Percentiles rank a stretch among this genome's conserved stretches.
These are phyloP conservation scores for Pelargonium fulgidum DNA, from an alignment of 441 rosid genomes.

Conservation along the genomic window DNA sequence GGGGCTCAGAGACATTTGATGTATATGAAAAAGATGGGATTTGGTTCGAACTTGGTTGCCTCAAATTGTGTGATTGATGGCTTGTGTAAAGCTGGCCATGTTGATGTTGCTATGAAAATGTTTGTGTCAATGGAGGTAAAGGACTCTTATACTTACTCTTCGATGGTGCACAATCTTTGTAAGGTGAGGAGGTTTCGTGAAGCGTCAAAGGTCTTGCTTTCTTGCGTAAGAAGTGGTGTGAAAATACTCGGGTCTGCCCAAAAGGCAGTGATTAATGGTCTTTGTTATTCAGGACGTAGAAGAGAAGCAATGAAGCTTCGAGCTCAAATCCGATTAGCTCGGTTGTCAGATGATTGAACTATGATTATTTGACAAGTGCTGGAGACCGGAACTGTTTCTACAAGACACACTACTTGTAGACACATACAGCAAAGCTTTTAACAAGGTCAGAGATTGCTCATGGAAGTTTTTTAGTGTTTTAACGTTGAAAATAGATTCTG, in stretches of 20 bases:
- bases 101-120: constrained; percentile 20
- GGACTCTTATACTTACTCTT: constrained; percentile 24
- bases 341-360: neutral
- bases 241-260: constrained; percentile 23
- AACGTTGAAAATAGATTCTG: neutral
- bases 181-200: constrained; percentile 18
- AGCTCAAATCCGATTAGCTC: constrained; percentile 22
- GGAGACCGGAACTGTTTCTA: neutral
- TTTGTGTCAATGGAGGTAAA: constrained; percentile 20
- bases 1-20: constrained; percentile 19
- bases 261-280: constrained; percentile 25
- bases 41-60: constrained; percentile 16
- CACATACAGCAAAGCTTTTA: neutral
- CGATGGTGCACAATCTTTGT: constrained; percentile 25
- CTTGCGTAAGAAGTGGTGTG: constrained; percentile 20
- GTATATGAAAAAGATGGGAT: constrained; percentile 19
- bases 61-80: constrained; percentile 22
- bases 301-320: constrained; percentile 22
- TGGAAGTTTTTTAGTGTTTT: neutral
- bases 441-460: neutral
- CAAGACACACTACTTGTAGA: neutral
- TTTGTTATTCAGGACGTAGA: constrained; percentile 16
- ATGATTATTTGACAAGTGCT: neutral
- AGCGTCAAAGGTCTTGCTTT: constrained; percentile 22
- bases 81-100: constrained; percentile 23